phyloP scores from a whole-genome alignment of 371 early-diverging fungal species.

The Syncephalis fuscata region DNA sequence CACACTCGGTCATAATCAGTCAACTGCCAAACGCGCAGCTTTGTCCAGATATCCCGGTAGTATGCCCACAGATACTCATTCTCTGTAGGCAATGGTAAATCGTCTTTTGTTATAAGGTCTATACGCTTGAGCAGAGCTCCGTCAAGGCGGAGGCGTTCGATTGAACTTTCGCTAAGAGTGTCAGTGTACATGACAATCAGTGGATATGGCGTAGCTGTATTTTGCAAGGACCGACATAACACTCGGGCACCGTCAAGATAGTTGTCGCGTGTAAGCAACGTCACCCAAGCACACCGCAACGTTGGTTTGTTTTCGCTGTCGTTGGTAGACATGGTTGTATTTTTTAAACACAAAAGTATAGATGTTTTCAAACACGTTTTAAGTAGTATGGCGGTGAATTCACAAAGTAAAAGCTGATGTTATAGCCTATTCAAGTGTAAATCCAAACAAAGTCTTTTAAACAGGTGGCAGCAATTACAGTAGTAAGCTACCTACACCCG shows the following conservation, averaged over 20 bases:
- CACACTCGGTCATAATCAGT: conserved; percentile 8
- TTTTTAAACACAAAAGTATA: no score
- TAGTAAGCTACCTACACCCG: no score
- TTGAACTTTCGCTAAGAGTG: background rate
- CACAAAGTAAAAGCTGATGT: no score
- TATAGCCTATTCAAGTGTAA: no score
- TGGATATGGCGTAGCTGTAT: conserved; percentile 5
- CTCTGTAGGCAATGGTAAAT: background rate
- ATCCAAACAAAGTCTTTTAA: no score
- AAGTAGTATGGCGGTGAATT: no score
- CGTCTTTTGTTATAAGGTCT: background rate
- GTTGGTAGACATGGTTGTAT: no score
- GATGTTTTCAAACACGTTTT: no score
- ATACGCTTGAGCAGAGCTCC: background rate
- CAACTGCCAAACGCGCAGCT: conserved; percentile 10
- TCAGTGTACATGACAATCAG: conserved; percentile 8
- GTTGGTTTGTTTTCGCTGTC: no score
- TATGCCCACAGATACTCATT: conserved; percentile 14
- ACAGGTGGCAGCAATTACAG: no score
- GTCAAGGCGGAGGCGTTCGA: background rate
- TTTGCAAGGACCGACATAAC: conserved; percentile 4
- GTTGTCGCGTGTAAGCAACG: conserved; percentile 2
- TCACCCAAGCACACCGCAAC: conserved; percentile 5
- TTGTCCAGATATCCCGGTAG: conserved; percentile 15
- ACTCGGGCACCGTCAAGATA: conserved; percentile 7